phyloP scores from a whole-genome alignment of 2,329 filamentous ascomycete genomes.

The Penicillium sp. region DNA sequence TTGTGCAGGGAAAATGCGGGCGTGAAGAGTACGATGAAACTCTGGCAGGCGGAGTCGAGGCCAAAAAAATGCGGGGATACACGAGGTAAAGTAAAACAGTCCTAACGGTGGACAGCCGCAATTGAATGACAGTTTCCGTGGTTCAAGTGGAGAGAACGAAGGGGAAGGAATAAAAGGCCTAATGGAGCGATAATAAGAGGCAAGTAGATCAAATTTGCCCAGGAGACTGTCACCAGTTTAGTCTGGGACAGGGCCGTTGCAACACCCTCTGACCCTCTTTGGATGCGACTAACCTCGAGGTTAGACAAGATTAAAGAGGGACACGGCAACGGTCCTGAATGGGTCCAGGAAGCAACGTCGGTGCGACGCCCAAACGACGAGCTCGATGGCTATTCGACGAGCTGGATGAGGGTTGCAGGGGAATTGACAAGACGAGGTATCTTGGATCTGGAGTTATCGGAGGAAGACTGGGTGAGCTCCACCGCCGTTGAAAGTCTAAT shows the following conservation, averaged over 20 bases:
- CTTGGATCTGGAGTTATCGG: background rate
- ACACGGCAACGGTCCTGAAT: conserved; percentile 12
- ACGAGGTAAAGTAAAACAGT: conserved; percentile 2
- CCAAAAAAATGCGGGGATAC: conserved; percentile 9
- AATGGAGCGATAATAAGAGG: conserved; percentile 1
- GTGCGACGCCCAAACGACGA: background rate
- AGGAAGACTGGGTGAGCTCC: background rate
- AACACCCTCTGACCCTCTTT: conserved; percentile 14
- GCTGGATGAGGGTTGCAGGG: conserved; percentile 3
- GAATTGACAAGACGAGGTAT: background rate
- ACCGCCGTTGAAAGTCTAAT: conserved; percentile 3
- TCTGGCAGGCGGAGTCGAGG: conserved; percentile 5
- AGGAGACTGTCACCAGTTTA: conserved; percentile 15
- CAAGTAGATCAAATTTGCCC: conserved; percentile 7
- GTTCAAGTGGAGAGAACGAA: background rate
- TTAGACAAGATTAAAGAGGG: conserved; percentile 13
- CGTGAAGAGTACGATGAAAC: background rate
- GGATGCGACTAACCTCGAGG: conserved; percentile 15
- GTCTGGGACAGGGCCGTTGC: conserved; percentile 16
- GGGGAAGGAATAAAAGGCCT: background rate
- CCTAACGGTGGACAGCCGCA: background rate
- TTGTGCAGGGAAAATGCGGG: background rate
- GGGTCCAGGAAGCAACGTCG: conserved; percentile 8
- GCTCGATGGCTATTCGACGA: conserved; percentile 7
- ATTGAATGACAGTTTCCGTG: background rate